Base-by-base conservation (phyloP, 192 early-diverging fungal genomes). In the Gaertneriomyces semiglobifer region DNA sequence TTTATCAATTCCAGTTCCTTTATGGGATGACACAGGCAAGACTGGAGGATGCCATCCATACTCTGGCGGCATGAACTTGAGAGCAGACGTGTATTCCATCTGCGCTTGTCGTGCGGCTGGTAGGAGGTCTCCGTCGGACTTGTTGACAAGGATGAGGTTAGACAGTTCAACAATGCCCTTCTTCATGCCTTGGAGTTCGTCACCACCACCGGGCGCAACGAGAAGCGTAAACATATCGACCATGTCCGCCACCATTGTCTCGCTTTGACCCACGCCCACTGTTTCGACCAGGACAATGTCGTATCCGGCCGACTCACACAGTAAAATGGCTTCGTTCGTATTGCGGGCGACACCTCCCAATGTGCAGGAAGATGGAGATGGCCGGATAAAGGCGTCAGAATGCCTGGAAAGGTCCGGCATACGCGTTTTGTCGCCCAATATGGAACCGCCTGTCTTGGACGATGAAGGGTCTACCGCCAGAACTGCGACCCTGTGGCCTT, bases 151-250 rank as follows among this genome's bases (percentile, higher is more conserved):
- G 0, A 93, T 80, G 33, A 93, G 66, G 71, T 93, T 90, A 5
- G 89, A 84, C 11, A 92, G 79, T 74, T 93, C 92, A 69, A 93
- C 86, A 42, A 93, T 92, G 2, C 92, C 92, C 63, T 89, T 88
- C 77, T 93, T 93, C 73, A 93, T 84, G 7, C 92, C 92, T 82
- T 93, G 92, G 53, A 93, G 79, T 69, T 93, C 92, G 74, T 93
- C 92, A 51, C 92, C 92, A 7, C 85, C 90, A 16, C 85, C 90
- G 7, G 92, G 90, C 44, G 88, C 86, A 41, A 92, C 85, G 41
- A 92, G 74, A 4, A 92, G 73, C 7, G 89, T 82, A 74, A 91
- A 91, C 86, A 92, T 90, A 67, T 93, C 92, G 18, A 91, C 89
- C 86, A 93, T 91, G 19, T 92, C 92, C 6, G 89, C 75, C 4